A percentile compares a stretch with the other conserved stretches of the same genome.
These are phyloP conservation scores for Kwoniella shandongensis DNA, from an alignment of 768 basidiomycete species.

Conservation along the genomic window DNA sequence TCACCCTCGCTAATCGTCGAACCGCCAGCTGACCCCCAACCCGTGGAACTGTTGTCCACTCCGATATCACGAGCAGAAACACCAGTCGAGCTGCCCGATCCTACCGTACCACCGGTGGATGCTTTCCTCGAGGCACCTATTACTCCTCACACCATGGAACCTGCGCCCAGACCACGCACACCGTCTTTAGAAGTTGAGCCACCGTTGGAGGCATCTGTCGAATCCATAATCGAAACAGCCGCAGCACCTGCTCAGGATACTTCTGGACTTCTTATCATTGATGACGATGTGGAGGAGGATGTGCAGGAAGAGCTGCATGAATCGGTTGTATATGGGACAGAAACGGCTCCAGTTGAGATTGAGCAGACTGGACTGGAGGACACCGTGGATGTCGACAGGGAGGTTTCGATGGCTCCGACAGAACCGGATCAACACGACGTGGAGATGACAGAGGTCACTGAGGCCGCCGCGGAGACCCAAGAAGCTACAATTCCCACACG, in stretches of 20 bases:
- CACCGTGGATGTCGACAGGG: not conserved
- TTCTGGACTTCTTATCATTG: not conserved
- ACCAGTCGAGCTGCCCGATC: constrained; percentile 18
- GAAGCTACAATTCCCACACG: not conserved
- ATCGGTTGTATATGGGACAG: not conserved
- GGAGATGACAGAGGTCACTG: too few relatives aligned
- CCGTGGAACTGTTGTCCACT: not conserved
- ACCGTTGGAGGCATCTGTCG: constrained; percentile 3
- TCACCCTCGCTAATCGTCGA: constrained; percentile 29
- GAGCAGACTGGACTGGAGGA: not conserved
- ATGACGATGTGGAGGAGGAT: constrained; percentile 11
- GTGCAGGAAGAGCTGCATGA: not conserved
- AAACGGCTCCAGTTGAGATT: not conserved
- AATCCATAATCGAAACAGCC: too few relatives aligned
- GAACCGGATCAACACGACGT: too few relatives aligned
- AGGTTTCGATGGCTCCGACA: not conserved
- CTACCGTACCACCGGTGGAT: constrained; percentile 7
- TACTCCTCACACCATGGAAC: constrained; percentile 15
- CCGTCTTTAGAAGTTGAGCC: constrained; percentile 15
- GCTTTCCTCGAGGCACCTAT: constrained; percentile 11
- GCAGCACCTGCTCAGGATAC: not conserved
- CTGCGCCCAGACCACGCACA: constrained; percentile 2
- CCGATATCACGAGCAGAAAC: constrained; percentile 5
- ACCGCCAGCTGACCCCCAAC: constrained; percentile 13
- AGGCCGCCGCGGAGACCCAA: too few relatives aligned